Conservation (phyloP, 768 basidiomycete species). For the Xerocomus spinulosus region DNA sequence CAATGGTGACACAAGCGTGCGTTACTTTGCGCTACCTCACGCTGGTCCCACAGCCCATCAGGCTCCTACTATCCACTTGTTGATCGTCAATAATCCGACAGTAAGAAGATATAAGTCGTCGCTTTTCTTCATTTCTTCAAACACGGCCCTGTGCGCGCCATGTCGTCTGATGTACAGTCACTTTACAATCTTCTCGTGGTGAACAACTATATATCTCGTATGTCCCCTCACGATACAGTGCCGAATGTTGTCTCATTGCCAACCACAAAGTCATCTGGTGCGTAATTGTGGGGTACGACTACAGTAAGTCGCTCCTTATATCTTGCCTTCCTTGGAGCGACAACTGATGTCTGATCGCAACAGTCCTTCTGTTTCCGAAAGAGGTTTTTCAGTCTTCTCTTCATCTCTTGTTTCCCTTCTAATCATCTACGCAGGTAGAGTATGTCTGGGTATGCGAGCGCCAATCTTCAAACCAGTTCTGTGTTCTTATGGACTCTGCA, state of each 20-base stretch:
- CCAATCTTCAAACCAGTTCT: background rate
- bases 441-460: constrained; percentile 2
- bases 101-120: too few relatives aligned
- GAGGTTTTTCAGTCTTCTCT: background rate
- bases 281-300: background rate
- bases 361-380: background rate
- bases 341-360: constrained; percentile 20
- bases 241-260: background rate
- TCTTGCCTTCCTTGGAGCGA: background rate
- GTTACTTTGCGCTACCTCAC: background rate
- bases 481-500: background rate
- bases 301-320: background rate
- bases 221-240: background rate
- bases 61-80: too few relatives aligned
- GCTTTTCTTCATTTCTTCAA: background rate
- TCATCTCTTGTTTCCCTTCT: background rate
- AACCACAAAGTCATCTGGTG: background rate
- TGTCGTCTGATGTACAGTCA: constrained; percentile 1
- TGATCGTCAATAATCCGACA: too few relatives aligned
- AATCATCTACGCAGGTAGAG: background rate
- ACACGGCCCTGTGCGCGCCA: background rate
- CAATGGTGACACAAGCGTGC: background rate
- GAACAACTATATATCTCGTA: constrained; percentile 2
- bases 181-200: background rate
- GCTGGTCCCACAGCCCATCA: background rate